These are phyloP conservation scores for Xylariaceae sp. DNA, from an alignment of 2,329 filamentous ascomycete genomes.

Conservation along the genomic window DNA sequence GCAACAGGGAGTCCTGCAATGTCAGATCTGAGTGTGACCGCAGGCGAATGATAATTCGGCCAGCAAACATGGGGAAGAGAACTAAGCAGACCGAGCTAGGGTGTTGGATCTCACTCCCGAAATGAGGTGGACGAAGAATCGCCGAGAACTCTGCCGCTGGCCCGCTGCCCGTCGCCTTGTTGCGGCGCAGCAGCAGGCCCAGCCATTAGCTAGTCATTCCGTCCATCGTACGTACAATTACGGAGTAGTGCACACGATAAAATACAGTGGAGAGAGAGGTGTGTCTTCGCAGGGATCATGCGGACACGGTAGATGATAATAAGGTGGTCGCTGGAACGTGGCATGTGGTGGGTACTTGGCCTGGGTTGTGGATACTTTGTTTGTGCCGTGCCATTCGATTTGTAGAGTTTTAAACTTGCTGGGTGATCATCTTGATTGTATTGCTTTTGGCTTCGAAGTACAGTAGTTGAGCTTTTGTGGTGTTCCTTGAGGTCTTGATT, in stretches of 20 bases:
- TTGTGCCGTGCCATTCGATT: slow-evolving; percentile 26
- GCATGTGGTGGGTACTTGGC: slow-evolving; percentile 24
- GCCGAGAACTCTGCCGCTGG: slow-evolving; percentile 33
- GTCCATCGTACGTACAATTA: slow-evolving; percentile 7
- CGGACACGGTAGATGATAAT: slow-evolving; percentile 24
- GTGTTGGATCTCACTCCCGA: slow-evolving; percentile 30
- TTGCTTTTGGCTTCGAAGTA: slow-evolving; percentile 22
- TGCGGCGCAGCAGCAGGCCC: slow-evolving; percentile 20
- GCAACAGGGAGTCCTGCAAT: slow-evolving; percentile 24
- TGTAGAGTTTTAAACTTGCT: slow-evolving; percentile 23
- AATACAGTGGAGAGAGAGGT: not conserved
- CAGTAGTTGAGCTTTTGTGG: slow-evolving; percentile 8
- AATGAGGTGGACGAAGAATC: slow-evolving; percentile 34
- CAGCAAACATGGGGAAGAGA: slow-evolving; percentile 30
- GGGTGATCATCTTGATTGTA: slow-evolving; percentile 11
- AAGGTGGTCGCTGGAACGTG: slow-evolving; percentile 29
- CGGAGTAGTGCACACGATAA: slow-evolving; percentile 1
- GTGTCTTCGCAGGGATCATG: slow-evolving; percentile 23
- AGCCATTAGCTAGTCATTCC: slow-evolving; percentile 4
- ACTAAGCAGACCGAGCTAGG: slow-evolving; percentile 8
- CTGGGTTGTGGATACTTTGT: slow-evolving; percentile 6
- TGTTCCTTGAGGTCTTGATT: not conserved
- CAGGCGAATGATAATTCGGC: slow-evolving; percentile 30
- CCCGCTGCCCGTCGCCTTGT: slow-evolving; percentile 23
- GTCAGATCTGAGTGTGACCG: slow-evolving; percentile 31